Evolutionary conservation across 768 basidiomycete species (phyloP), one percentile per base, ranked within the genome.

Genomic region (Pholiota molesta): DNA sequence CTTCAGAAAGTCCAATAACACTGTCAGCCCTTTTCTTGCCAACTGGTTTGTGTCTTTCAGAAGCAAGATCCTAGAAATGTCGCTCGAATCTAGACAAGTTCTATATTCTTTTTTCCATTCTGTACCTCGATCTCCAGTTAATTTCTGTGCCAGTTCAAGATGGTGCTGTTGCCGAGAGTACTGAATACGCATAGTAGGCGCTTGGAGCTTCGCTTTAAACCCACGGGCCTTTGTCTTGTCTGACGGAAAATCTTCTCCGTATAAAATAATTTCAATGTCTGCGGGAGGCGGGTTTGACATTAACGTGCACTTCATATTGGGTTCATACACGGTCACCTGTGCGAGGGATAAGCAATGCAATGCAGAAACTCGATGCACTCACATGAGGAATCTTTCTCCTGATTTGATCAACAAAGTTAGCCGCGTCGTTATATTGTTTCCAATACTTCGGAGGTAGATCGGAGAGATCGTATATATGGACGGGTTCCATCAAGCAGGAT

Each of bases 301-400:
- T 17, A 85, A 67, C 8, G 76, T 80, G 64, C 78, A 85, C 66
- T 79, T 83, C 0, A 75, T 74, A 0, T 71, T 70, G 1, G 71
- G 64, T 40, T 73, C 68, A 62, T 82, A 74, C 53, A 82, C 63
- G 2, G 82, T 75, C 28, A 85, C 69, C 84, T 86, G 23, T 13
- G n/a, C 6, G 61, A 6, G 19, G 17, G 31, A 9, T 35, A 23
- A 51, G 31, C 19, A 40, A 1, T 35, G 49, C 21, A 54, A 37
- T 11, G 47, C 16, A 33, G 31, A 47, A 39, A 16, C 7, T 33
- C 21, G 19, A 26, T 0, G 19, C 37, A 57, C 73, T 14, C 61
- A 85, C 86, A 74, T 78, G 78, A 2, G 86, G 84, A n/a, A 83
- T 81, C 28, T 81, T 75, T 62, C 79, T 77, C 63, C 82, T 86